Evolutionary conservation across 1,139 yeast genomes (phyloP).

Genomic region (Candida freyschussii): DNA sequence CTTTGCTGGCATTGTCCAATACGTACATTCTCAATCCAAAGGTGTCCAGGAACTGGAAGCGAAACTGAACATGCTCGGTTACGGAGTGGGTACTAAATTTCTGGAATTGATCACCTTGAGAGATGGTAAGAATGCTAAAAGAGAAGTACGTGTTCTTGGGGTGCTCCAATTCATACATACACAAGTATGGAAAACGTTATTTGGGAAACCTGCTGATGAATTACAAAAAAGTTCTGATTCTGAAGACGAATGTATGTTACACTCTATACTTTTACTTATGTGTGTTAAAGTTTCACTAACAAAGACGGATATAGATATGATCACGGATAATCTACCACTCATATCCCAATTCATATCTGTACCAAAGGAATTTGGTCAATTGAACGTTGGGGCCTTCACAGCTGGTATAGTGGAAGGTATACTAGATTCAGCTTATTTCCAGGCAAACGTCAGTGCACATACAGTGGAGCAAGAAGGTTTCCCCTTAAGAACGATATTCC

Average conservation of each 20-base stretch:
- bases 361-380: constrained; percentile 73
- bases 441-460: constrained; percentile 86
- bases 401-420: constrained; percentile 94
- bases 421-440: constrained; percentile 72
- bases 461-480: constrained; percentile 51
- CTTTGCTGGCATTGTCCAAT: constrained; percentile 68
- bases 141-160: constrained; percentile 73
- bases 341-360: constrained; percentile 73
- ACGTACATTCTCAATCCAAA: constrained; percentile 57
- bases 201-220: constrained; percentile 82
- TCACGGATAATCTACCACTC: constrained; percentile 77
- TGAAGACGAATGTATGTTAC: constrained; percentile 46
- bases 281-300: constrained; percentile 7
- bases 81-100: constrained; percentile 58
- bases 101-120: constrained; percentile 56
- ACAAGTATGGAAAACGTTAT: constrained; percentile 74
- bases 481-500: constrained; percentile 76
- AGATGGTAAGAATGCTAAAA: constrained; percentile 61
- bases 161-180: constrained; percentile 81
- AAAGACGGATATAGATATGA: constrained; percentile 41
- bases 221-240: constrained; percentile 83
- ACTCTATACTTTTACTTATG: too few species aligned
- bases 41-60: constrained; percentile 77
- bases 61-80: constrained; percentile 71
- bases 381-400: constrained; percentile 73